These are phyloP conservation scores for Heracleum sosnowskyi DNA, from an alignment of 129 eudicot species.

Conservation along the genomic window DNA sequence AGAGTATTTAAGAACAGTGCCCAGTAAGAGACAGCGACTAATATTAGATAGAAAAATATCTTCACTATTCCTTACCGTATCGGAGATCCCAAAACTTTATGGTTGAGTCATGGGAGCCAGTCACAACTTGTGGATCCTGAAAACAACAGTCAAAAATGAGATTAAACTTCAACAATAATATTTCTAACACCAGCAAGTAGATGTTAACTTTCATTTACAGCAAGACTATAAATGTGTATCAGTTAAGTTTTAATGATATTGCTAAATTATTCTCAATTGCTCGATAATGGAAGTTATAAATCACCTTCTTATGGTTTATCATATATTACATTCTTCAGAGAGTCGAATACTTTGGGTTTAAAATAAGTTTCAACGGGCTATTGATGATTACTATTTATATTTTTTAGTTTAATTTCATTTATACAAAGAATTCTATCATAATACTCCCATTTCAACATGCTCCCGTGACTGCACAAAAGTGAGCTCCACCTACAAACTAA, in stretches of 20 bases:
- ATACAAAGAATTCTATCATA: neutral
- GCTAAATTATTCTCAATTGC: neutral
- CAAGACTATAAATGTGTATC: neutral
- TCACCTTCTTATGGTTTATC: neutral
- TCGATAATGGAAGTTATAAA: neutral
- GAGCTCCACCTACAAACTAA: too few relatives aligned
- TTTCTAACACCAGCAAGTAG: neutral
- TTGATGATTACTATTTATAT: neutral
- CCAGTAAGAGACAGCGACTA: neutral
- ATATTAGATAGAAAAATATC: neutral
- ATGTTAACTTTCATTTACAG: neutral
- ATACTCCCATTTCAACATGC: neutral
- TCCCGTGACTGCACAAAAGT: neutral
- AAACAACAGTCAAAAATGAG: slow-evolving; percentile 12
- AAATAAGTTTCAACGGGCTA: neutral
- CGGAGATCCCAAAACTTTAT: slow-evolving; percentile 99
- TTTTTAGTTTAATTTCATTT: neutral
- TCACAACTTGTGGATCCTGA: slow-evolving; percentile 99
- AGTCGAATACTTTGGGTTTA: neutral
- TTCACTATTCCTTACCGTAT: slow-evolving; percentile 40
- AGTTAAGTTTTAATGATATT: neutral
- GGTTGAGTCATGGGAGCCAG: slow-evolving; percentile 97
- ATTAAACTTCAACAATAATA: neutral
- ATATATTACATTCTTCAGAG: neutral
- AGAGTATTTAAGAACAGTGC: neutral